phyloP scores from a whole-genome alignment of 116 monocot genomes.

The Posidonia oceanica region DNA sequence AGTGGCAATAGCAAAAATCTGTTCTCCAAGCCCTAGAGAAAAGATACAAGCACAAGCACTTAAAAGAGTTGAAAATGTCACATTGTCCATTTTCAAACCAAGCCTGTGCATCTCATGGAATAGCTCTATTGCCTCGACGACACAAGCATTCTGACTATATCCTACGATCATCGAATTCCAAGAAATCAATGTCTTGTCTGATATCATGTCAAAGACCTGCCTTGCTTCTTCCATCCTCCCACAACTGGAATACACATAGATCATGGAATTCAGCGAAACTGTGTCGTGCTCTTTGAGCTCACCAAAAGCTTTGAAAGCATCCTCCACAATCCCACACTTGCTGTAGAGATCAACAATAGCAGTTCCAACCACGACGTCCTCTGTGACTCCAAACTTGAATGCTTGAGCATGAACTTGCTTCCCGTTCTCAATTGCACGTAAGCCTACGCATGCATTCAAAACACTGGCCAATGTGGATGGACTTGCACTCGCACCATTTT shows the following conservation, averaged over 20 bases:
- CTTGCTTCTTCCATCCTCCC: conserved; percentile 51
- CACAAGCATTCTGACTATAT: conserved; percentile 53
- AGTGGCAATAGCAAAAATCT: conserved; percentile 45
- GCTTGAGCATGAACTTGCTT: conserved; percentile 38
- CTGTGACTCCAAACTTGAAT: conserved; percentile 25
- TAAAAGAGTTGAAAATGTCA: conserved; percentile 43
- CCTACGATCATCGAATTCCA: conserved; percentile 91
- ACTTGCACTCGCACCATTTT: conserved; percentile 21
- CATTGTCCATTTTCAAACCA: conserved; percentile 33
- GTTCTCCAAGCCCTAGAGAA: conserved; percentile 39
- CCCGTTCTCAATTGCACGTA: conserved; percentile 12
- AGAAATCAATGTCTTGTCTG: conserved; percentile 40
- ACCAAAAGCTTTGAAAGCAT: conserved; percentile 36
- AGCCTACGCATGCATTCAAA: conserved; percentile 27
- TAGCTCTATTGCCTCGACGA: conserved; percentile 35
- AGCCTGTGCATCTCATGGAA: conserved; percentile 49
- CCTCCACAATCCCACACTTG: conserved; percentile 29
- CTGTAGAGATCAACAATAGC: conserved; percentile 51
- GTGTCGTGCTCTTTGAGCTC: conserved; percentile 43
- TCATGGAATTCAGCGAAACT: conserved; percentile 60
- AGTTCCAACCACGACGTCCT: conserved; percentile 37
- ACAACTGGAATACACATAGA: conserved; percentile 44
- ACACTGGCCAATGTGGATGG: conserved; percentile 35
- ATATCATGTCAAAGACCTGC: conserved; percentile 34
- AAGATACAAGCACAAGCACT: conserved; percentile 47